Percentiles rank a stretch among this genome's conserved stretches.
phyloP scores from a whole-genome alignment of 768 basidiomycete genomes.

The Phallus indusiatus region DNA sequence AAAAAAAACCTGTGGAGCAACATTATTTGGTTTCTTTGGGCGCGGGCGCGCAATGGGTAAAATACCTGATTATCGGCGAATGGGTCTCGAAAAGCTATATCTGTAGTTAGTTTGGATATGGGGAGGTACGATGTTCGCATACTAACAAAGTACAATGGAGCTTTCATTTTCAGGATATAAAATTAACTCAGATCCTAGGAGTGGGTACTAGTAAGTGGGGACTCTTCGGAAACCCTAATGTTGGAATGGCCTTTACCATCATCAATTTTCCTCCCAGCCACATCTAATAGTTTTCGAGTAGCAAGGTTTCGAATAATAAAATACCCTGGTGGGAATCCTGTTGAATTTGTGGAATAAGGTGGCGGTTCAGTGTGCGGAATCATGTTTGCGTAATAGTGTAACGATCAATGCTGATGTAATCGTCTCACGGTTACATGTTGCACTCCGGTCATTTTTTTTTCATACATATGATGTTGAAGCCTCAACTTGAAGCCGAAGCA shows the following conservation, averaged over 20 bases:
- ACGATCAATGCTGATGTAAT: no score
- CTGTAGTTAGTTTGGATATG: background rate
- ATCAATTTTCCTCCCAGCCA: slow-evolving; percentile 39
- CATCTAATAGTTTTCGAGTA: slow-evolving; percentile 47
- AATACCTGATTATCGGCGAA: slow-evolving; percentile 64
- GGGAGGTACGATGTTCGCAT: background rate
- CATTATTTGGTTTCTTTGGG: background rate
- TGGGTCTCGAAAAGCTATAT: slow-evolving; percentile 56
- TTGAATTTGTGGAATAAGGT: slow-evolving; percentile 1
- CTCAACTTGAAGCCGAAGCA: no score
- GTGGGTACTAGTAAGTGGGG: background rate
- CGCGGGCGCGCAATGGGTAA: background rate
- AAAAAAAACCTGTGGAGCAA: slow-evolving; percentile 61
- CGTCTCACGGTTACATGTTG: no score
- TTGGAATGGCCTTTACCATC: slow-evolving; percentile 31
- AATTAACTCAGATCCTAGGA: slow-evolving; percentile 35
- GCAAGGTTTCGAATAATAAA: slow-evolving; percentile 53
- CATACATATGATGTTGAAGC: no score
- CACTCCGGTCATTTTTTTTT: no score
- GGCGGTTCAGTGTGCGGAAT: background rate
- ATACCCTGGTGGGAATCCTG: slow-evolving; percentile 39
- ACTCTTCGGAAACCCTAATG: no score
- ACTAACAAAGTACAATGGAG: slow-evolving; percentile 66
- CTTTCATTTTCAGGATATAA: slow-evolving; percentile 68
- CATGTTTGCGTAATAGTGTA: no score